A percentile compares a stretch with the other conserved stretches of the same genome.
These are phyloP conservation scores for Phytopythium delawarense DNA, from an alignment of 352 stramenopile genomes.

Conservation along the genomic window DNA sequence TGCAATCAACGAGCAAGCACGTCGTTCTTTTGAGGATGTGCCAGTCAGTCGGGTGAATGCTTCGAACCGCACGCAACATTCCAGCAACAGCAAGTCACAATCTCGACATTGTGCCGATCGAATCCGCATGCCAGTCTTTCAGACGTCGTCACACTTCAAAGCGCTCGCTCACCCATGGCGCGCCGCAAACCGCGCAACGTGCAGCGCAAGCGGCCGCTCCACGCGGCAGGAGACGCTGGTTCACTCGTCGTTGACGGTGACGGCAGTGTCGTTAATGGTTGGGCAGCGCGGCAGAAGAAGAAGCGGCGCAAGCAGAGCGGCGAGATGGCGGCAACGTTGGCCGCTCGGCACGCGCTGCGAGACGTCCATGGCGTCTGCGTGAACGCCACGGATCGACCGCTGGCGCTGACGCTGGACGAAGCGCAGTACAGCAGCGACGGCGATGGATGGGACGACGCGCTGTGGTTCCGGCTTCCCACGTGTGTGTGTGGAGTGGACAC, in stretches of 20 bases:
- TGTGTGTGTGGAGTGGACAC: too few species aligned
- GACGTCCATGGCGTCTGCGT: constrained; percentile 1
- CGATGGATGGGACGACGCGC: constrained; percentile 7
- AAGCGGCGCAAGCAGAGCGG: constrained; percentile 1
- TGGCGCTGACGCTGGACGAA: background rate
- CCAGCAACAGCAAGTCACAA: background rate
- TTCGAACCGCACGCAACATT: background rate
- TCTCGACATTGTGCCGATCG: background rate
- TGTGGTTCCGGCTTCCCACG: constrained; percentile 15
- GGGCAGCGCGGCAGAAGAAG: background rate
- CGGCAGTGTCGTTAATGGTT: background rate
- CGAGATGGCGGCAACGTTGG: background rate
- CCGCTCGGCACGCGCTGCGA: background rate
- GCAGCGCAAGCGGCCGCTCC: constrained; percentile 9
- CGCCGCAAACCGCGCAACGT: constrained; percentile 29
- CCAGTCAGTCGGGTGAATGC: too few species aligned
- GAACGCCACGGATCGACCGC: background rate
- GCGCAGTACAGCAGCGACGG: background rate
- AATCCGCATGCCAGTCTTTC: too few species aligned
- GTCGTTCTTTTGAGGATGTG: too few species aligned
- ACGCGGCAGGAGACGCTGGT: background rate
- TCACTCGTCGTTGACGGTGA: background rate
- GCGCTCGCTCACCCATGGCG: constrained; percentile 13
- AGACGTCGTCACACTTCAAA: background rate
- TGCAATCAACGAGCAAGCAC: background rate